A percentile compares a stretch with the other conserved stretches of the same genome.
Conservation (phyloP, 768 basidiomycete genomes). For the Dioszegia aurantiaca region DNA sequence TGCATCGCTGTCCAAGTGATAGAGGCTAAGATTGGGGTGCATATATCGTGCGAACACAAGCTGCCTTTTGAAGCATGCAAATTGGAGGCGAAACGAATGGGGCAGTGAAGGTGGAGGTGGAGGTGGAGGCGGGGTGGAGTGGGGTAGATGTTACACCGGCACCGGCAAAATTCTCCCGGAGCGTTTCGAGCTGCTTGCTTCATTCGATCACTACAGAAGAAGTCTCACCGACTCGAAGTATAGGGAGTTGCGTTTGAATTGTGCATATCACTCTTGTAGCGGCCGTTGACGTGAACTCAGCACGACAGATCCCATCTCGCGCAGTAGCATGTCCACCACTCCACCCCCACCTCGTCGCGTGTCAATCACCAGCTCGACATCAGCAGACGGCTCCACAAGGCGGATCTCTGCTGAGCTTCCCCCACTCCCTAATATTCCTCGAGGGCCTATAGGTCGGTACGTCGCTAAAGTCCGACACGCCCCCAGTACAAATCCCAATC, state of each 20-base stretch:
- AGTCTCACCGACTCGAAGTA: too few species aligned
- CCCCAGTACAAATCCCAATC: not conserved
- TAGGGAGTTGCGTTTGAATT: too few species aligned
- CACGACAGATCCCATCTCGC: too few species aligned
- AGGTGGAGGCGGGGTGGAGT: not conserved
- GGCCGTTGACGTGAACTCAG: too few species aligned
- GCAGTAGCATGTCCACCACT: too few species aligned
- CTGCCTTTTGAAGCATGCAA: not conserved
- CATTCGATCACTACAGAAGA: too few species aligned
- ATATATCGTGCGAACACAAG: too few species aligned
- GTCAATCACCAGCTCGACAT: not conserved
- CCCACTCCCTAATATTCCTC: constrained; percentile 13
- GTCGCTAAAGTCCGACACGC: too few species aligned
- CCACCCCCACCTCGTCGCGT: not conserved
- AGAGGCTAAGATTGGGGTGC: too few species aligned
- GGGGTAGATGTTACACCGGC: not conserved
- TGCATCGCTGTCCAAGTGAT: not conserved
- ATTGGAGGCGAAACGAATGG: not conserved
- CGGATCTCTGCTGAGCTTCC: not conserved
- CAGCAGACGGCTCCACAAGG: not conserved
- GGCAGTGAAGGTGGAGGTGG: not conserved
- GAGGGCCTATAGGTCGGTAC: not conserved
- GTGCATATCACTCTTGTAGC: too few species aligned
- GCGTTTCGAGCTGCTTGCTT: too few species aligned
- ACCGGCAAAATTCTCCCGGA: too few species aligned